phyloP scores from a whole-genome alignment of 1,284 basidiomycete genomes.

The Thelephora terrestris region DNA sequence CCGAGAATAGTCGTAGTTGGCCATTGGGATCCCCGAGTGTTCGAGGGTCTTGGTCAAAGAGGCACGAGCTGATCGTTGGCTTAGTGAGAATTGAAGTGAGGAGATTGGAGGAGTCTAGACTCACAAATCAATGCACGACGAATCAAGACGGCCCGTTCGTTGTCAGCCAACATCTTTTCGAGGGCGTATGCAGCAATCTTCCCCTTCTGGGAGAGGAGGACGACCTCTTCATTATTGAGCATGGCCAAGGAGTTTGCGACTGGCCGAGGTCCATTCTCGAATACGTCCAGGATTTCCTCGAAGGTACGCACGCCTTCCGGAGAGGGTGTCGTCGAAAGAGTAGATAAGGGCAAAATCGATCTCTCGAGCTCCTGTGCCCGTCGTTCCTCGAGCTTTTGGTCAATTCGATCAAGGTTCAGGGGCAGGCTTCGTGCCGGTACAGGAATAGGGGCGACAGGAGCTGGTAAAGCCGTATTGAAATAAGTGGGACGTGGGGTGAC shows the following conservation, averaged over 20 bases:
- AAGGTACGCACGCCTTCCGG: slow-evolving; percentile 39
- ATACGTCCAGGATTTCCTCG: slow-evolving; percentile 81
- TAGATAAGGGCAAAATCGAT: slow-evolving; percentile 6
- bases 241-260: slow-evolving; percentile 41
- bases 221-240: slow-evolving; percentile 89
- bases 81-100: neutral
- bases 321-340: neutral
- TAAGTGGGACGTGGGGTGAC: slow-evolving; percentile 8
- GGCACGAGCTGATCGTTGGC: slow-evolving; percentile 55
- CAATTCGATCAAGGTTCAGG: slow-evolving; percentile 25
- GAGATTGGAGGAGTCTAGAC: slow-evolving; percentile 22
- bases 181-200: slow-evolving; percentile 92
- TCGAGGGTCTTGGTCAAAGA: slow-evolving; percentile 84
- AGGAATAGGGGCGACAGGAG: slow-evolving; percentile 18
- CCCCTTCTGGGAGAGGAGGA: slow-evolving; percentile 82
- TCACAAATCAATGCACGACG: slow-evolving; percentile 85
- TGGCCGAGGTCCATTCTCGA: slow-evolving; percentile 74
- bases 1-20: slow-evolving; percentile 87
- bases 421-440: slow-evolving; percentile 16
- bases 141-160: slow-evolving; percentile 81
- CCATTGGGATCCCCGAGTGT: slow-evolving; percentile 72
- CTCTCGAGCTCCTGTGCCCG: slow-evolving; percentile 13
- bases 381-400: slow-evolving; percentile 25
- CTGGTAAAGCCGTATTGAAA: slow-evolving; percentile 11
- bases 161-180: slow-evolving; percentile 86